A percentile compares a stretch with the other conserved stretches of the same genome.
These are phyloP conservation scores for Solanum stenotomum DNA, from an alignment of 257 asterid genomes.

Conservation along the genomic window DNA sequence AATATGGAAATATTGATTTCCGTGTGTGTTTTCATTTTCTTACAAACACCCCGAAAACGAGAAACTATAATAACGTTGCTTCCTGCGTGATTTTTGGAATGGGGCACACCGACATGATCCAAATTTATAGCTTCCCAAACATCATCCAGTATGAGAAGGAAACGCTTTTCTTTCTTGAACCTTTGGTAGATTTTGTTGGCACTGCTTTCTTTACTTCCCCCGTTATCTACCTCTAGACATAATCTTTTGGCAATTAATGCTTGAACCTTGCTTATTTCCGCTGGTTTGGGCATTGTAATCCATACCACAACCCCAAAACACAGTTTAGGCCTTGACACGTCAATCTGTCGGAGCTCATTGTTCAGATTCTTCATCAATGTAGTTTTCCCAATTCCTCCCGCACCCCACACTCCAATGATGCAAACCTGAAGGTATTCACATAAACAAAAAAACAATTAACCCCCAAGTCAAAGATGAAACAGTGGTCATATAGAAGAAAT, in stretches of 20 bases:
- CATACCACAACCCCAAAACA: neutral
- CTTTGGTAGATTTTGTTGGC: neutral
- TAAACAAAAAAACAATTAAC: neutral
- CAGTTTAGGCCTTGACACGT: no score
- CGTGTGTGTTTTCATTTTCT: no score
- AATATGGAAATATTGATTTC: no score
- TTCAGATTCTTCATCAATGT: neutral
- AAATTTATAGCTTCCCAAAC: slow-evolving; percentile 4
- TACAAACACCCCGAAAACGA: no score
- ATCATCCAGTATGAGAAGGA: slow-evolving; percentile 8
- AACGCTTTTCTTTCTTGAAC: neutral
- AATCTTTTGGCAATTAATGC: no score
- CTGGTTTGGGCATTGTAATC: neutral
- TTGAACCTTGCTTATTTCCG: neutral
- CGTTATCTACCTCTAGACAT: no score
- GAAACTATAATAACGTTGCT: no score
- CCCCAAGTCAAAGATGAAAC: no score
- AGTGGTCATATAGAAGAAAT: no score
- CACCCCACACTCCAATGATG: neutral
- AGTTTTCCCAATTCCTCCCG: neutral
- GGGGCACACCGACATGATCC: neutral
- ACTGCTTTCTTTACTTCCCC: no score
- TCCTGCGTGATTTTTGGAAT: neutral
- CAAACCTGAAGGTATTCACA: neutral
- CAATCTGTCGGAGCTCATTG: neutral